These are phyloP conservation scores for Mycena galopus DNA, from an alignment of 768 basidiomycete genomes.

Conservation along the genomic window DNA sequence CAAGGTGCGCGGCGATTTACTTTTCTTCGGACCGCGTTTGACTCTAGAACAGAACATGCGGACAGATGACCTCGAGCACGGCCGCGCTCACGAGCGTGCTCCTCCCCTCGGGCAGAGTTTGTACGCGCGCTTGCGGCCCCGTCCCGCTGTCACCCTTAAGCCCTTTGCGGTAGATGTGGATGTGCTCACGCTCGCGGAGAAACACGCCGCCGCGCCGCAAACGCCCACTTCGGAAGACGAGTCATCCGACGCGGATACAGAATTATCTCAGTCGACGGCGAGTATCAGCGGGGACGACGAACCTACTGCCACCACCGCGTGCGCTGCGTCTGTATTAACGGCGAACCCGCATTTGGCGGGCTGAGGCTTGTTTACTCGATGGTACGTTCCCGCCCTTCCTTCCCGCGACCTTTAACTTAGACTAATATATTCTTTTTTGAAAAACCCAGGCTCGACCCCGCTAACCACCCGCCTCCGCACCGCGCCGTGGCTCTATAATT, in stretches of 20 bases:
- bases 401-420: neutral
- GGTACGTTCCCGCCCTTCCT: slow-evolving; percentile 40
- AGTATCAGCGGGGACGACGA: slow-evolving; percentile 23
- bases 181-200: neutral
- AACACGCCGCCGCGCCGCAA: neutral
- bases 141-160: no score
- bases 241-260: slow-evolving; percentile 21
- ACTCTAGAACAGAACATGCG: slow-evolving; percentile 81
- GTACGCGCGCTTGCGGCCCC: slow-evolving; percentile 45
- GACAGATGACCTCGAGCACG: slow-evolving; percentile 93
- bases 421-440: neutral
- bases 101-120: slow-evolving; percentile 35
- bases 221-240: slow-evolving; percentile 20
- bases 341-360: neutral
- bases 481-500: slow-evolving; percentile 20
- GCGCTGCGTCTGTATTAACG: neutral
- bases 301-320: neutral
- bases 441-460: slow-evolving; percentile 22
- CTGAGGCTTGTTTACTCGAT: slow-evolving; percentile 49
- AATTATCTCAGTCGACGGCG: slow-evolving; percentile 23
- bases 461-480: slow-evolving; percentile 34
- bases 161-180: no score
- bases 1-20: slow-evolving; percentile 53
- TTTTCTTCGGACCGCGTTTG: neutral
- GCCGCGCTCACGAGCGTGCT: slow-evolving; percentile 71